A percentile compares a stretch with the other conserved stretches of the same genome.
phyloP scores from a whole-genome alignment of 345 rosid species.

The Cardiospermum halicacabum region DNA sequence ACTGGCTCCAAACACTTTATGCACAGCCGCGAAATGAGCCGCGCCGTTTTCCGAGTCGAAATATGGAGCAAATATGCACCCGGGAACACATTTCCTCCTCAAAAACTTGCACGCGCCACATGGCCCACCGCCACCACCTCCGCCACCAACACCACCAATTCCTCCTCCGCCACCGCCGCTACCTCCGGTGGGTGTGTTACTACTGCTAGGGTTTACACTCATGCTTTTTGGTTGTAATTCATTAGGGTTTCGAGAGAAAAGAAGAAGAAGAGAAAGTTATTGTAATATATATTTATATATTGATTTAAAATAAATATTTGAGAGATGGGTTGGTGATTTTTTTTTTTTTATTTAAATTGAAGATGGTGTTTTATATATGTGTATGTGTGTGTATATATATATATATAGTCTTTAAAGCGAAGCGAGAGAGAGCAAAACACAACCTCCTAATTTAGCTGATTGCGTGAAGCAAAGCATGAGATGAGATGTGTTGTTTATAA shows the following conservation, averaged over 20 bases:
- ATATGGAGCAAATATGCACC: constrained; percentile 81
- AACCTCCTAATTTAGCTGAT: constrained; percentile 57
- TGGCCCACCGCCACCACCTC: constrained; percentile 53
- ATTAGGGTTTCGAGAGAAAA: constrained; percentile 21
- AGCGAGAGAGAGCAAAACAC: constrained; percentile 75
- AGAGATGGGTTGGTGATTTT: constrained; percentile 38
- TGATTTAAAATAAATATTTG: not conserved
- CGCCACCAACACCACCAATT: constrained; percentile 29
- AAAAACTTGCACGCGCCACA: constrained; percentile 92
- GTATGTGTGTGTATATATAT: constrained; percentile 3
- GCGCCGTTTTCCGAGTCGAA: constrained; percentile 88
- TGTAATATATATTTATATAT: constrained; percentile 10
- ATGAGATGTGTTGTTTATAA: too few species aligned
- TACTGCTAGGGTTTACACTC: constrained; percentile 51
- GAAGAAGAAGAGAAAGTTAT: constrained; percentile 6
- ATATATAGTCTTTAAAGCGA: constrained; percentile 84
- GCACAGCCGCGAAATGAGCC: constrained; percentile 82
- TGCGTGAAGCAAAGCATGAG: constrained; percentile 99
- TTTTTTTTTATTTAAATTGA: too few species aligned
- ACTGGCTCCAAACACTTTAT: constrained; percentile 86
- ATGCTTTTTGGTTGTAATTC: constrained; percentile 17
- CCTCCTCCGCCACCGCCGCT: constrained; percentile 20
- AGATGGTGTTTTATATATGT: constrained; percentile 13
- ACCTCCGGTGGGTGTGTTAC: constrained; percentile 34
- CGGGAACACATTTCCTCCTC: constrained; percentile 71